phyloP scores from a whole-genome alignment of 2,329 filamentous ascomycete species.

The Acrocalymma vagum region DNA sequence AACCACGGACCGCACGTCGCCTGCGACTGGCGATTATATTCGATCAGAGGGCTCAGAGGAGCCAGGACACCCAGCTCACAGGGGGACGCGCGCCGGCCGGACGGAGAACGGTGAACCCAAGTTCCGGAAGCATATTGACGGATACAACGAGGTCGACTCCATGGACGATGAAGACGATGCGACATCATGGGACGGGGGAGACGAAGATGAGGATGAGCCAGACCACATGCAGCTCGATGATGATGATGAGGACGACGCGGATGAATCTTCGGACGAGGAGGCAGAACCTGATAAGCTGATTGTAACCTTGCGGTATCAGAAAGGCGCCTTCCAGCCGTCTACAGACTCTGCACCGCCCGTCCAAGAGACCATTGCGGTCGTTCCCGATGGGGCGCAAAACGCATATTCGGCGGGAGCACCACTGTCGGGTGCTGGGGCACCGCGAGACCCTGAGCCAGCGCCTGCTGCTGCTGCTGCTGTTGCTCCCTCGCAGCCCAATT shows the following conservation, averaged over 20 bases:
- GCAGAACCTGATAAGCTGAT: constrained; percentile 67
- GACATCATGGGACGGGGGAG: constrained; percentile 73
- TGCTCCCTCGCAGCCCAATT: too few species aligned
- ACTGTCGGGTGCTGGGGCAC: constrained; percentile 5
- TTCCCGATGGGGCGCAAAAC: background rate
- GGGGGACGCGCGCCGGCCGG: constrained; percentile 49
- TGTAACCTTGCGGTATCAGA: constrained; percentile 68
- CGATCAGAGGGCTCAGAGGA: constrained; percentile 57
- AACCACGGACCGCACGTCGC: constrained; percentile 48
- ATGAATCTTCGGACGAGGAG: constrained; percentile 50
- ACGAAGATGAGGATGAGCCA: constrained; percentile 77
- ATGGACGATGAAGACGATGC: constrained; percentile 73
- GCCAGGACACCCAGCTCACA: constrained; percentile 49
- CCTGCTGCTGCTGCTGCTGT: constrained; percentile 2
- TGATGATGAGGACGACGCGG: constrained; percentile 60
- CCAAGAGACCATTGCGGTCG: background rate
- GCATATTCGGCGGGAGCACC: background rate
- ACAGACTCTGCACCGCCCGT: background rate
- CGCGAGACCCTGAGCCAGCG: constrained; percentile 9
- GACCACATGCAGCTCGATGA: constrained; percentile 70
- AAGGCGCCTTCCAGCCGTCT: constrained; percentile 19
- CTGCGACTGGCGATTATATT: constrained; percentile 53
- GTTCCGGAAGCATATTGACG: constrained; percentile 53
- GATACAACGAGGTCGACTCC: constrained; percentile 68
- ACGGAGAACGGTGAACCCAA: constrained; percentile 28